phyloP scores from a whole-genome alignment of 176 grass and related monocot species.

The Miscanthus lutarioriparius region DNA sequence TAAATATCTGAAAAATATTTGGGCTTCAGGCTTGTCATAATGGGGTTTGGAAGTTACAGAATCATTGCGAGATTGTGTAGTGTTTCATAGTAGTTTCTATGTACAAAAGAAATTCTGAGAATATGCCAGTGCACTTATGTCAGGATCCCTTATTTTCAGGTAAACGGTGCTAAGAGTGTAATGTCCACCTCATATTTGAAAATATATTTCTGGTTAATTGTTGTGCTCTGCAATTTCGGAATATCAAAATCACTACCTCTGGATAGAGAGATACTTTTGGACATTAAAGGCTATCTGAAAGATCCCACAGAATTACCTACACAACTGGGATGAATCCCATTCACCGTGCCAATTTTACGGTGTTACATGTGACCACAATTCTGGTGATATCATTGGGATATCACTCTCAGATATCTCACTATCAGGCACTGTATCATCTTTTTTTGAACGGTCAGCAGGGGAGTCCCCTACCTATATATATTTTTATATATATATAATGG shows the following conservation, averaged over 20 bases:
- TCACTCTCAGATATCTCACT: constrained; percentile 71
- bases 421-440: too few species aligned
- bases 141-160: constrained; percentile 38
- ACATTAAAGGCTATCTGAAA: constrained; percentile 61
- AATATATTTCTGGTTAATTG: constrained; percentile 50
- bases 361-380: constrained; percentile 57
- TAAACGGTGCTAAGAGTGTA: constrained; percentile 12
- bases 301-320: constrained; percentile 73
- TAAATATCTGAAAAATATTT: constrained; percentile 30
- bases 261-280: constrained; percentile 65
- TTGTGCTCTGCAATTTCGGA: constrained; percentile 36
- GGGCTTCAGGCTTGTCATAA: background rate
- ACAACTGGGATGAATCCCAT: constrained; percentile 59
- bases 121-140: constrained; percentile 23
- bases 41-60: constrained; percentile 4
- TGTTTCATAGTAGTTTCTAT: background rate
- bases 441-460: too few species aligned
- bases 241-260: constrained; percentile 47
- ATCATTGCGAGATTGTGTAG: background rate
- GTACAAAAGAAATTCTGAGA: constrained; percentile 8
- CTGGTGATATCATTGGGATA: constrained; percentile 57
- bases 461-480: too few species aligned
- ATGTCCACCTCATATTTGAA: constrained; percentile 50
- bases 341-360: constrained; percentile 71
- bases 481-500: too few species aligned